Base-by-base conservation (phyloP, 2,329 filamentous ascomycete species). In the Phialophora tarda region DNA sequence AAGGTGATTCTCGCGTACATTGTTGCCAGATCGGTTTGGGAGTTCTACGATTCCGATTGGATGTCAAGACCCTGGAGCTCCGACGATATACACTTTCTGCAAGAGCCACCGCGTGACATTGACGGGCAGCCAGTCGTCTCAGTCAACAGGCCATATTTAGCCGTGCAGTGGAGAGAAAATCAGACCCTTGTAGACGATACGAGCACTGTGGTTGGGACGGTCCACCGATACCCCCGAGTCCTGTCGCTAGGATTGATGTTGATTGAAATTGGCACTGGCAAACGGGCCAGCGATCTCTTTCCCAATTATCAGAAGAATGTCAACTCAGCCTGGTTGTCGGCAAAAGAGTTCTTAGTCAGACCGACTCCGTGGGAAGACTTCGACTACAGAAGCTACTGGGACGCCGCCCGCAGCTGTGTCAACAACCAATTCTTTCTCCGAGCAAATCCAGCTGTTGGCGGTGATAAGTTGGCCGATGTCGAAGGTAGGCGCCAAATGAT, bases 41-140 rank as follows among this genome's bases (percentile, higher is more conserved):
- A 60, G 7, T 60, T 53, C 17, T 53, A 60, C 30, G n/a, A 60
- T 32, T 60, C 58, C 17, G 58, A 41, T n/a, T 60, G 58, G 58
- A 53, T 60, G 58, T 60, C 58, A 2, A 60, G 41, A 60, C 26
- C 28, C 2, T 60, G 58, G 58, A 60, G 11, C 14, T 44, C 58
- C 23, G 41, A 60, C 5, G 58, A 60, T 5, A 60, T 60, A 6
- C 58, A 60, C 17, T 53, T 60, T 34, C 23, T 60, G 28, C 44
- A 34, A 7, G 23, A 60, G 17, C 10, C 17, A 2, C 21, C 41
- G 11, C n/a, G 24, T 12, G 23, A 12, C 17, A 30, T 32, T 32
- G 12, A 21, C 21, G 14, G 17, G 12, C 8, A 30, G 26, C 53
- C 53, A 0, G 23, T 56, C 2, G 32, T 56, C 11, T 56, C 32